These are phyloP conservation scores for Oropetium thomaeum DNA, from an alignment of 176 grass and related monocot genomes.

Conservation along the genomic window DNA sequence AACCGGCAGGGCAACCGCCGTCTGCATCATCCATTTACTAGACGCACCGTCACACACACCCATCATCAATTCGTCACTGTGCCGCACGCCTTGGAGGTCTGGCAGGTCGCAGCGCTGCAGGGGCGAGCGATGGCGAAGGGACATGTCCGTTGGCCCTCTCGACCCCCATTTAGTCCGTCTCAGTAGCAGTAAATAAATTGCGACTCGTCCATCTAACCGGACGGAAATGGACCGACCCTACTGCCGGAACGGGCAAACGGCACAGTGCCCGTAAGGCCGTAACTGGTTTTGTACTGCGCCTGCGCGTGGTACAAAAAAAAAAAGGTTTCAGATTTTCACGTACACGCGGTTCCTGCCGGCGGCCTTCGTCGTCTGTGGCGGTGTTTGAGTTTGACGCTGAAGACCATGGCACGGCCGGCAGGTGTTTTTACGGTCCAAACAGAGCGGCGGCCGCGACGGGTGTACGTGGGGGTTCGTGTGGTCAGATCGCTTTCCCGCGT, in stretches of 20 bases:
- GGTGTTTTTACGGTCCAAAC: background rate
- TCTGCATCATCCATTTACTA: background rate
- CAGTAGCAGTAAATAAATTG: conserved; percentile 9
- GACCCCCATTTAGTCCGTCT: background rate
- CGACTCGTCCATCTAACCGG: background rate
- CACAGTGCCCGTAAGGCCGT: background rate
- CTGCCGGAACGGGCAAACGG: background rate
- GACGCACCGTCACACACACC: background rate
- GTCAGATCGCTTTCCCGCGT: conserved; percentile 27
- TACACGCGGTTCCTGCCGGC: background rate
- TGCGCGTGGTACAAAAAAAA: background rate
- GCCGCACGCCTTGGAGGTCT: conserved; percentile 17
- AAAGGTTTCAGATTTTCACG: background rate
- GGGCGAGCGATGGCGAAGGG: background rate
- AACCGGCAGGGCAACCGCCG: conserved; percentile 26
- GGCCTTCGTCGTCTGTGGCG: background rate
- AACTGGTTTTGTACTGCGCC: background rate
- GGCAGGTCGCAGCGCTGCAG: background rate
- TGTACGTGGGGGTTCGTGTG: background rate
- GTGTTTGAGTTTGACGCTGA: conserved; percentile 8
- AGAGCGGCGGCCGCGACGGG: background rate
- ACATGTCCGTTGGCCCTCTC: conserved; percentile 28
- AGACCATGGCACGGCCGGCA: conserved; percentile 12
- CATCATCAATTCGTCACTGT: conserved; percentile 46
- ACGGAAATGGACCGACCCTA: background rate